These are phyloP conservation scores for Geopyxis carbonaria DNA, from an alignment of 495 filamentous ascomycete genomes.

Conservation along the genomic window DNA sequence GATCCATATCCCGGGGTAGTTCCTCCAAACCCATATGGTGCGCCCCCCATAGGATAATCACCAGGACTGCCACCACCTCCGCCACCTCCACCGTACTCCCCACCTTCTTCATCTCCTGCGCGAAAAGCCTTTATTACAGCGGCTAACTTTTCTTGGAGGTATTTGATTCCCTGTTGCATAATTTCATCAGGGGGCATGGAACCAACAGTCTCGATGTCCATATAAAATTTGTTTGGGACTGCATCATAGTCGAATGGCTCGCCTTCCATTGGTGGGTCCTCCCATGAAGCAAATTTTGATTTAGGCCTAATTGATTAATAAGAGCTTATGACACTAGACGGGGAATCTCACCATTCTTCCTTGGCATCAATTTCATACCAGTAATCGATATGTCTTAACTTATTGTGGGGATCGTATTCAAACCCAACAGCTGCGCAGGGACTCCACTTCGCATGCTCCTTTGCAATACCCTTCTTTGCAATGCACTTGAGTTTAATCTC, in stretches of 20 bases:
- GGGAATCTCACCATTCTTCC: constrained; percentile 65
- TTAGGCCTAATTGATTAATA: constrained; percentile 45
- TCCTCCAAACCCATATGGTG: too few species aligned
- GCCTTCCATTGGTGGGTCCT: constrained; percentile 61
- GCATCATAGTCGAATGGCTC: constrained; percentile 86
- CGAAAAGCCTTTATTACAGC: constrained; percentile 56
- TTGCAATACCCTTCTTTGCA: constrained; percentile 95
- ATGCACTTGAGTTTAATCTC: constrained; percentile 77
- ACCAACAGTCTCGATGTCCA: constrained; percentile 80
- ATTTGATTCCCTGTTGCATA: constrained; percentile 72
- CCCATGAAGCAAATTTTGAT: constrained; percentile 70
- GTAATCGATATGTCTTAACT: constrained; percentile 68
- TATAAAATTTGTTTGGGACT: constrained; percentile 66
- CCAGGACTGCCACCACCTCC: constrained; percentile 18
- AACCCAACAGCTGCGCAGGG: constrained; percentile 84
- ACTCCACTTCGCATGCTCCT: constrained; percentile 97
- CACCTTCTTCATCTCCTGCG: constrained; percentile 19
- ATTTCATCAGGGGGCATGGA: constrained; percentile 74
- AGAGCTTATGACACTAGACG: not conserved
- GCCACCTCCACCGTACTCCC: constrained; percentile 22
- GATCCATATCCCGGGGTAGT: too few species aligned
- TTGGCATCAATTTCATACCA: constrained; percentile 82
- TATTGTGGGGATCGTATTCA: constrained; percentile 96
- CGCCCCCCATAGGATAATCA: too few species aligned
- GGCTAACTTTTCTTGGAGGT: constrained; percentile 78